Percentiles rank a stretch among this genome's conserved stretches.
Evolutionary conservation across 2,329 filamentous ascomycete species (phyloP).

Genomic region (Pseudocercospora ulei): DNA sequence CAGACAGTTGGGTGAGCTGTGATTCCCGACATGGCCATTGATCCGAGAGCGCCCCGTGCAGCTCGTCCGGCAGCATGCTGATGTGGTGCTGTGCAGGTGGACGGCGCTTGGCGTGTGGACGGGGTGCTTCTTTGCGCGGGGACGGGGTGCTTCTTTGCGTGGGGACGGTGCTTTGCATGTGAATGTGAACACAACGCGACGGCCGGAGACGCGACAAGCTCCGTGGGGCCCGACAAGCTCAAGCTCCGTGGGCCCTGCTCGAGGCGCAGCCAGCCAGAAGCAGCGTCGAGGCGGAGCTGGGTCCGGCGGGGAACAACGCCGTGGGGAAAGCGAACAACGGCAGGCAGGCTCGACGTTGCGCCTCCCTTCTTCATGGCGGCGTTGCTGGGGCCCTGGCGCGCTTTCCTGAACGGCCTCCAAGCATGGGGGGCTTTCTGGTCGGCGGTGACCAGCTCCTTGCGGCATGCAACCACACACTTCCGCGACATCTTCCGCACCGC

Average conservation of each 20-base stretch:
- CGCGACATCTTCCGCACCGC: conserved; percentile 13
- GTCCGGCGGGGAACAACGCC: not conserved
- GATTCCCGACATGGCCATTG: conserved; percentile 36
- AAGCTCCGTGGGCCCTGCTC: no score
- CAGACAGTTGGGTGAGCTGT: conserved; percentile 42
- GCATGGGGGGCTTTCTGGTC: conserved; percentile 12
- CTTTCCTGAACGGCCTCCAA: conserved; percentile 14
- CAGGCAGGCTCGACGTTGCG: conserved; percentile 16
- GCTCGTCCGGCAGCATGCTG: conserved; percentile 27
- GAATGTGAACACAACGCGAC: conserved; percentile 6
- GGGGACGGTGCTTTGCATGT: conserved; percentile 1
- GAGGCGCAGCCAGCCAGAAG: not conserved
- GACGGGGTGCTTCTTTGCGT: no score
- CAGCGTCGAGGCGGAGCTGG: not conserved
- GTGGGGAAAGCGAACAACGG: not conserved
- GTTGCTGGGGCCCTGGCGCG: conserved; percentile 16
- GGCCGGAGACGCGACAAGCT: conserved; percentile 4
- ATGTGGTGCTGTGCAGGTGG: no score
- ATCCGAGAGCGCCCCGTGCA: conserved; percentile 24
- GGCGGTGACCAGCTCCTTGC: conserved; percentile 1
- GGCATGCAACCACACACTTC: conserved; percentile 8
- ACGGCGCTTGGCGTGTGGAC: no score
- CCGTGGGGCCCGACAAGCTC: no score
- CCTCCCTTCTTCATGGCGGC: conserved; percentile 7
- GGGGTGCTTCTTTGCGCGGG: no score